phyloP scores from a whole-genome alignment of 306 rosid genomes.

The Vicia faba region DNA sequence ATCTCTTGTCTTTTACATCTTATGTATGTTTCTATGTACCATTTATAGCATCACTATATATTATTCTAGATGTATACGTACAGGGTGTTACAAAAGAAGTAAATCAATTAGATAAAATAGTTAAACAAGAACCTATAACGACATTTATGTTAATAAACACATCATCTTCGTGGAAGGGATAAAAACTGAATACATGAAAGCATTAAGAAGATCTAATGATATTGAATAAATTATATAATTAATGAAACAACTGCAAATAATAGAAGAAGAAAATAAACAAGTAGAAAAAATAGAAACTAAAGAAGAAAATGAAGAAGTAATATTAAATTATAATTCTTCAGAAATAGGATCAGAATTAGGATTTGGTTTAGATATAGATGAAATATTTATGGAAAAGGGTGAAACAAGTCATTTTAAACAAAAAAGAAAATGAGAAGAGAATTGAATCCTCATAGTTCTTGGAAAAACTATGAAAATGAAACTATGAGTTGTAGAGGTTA shows the following conservation, averaged over 20 bases:
- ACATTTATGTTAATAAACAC: not conserved
- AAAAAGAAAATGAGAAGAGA: not conserved
- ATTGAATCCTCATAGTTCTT: not conserved
- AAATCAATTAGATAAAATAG: not conserved
- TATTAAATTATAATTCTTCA: no score
- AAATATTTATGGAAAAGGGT: not conserved
- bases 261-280: not conserved
- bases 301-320: not conserved
- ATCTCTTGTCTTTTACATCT: no score
- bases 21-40: no score
- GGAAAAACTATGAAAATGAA: not conserved
- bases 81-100: not conserved
- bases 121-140: not conserved
- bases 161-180: not conserved
- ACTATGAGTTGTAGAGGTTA: not conserved
- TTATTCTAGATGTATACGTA: no score
- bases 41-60: no score
- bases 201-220: not conserved
- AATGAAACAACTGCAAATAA: not conserved
- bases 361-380: no score
- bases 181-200: no score
- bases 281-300: not conserved
- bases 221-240: not conserved
- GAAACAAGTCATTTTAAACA: not conserved
- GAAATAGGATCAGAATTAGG: no score